Base-by-base conservation (phyloP, 129 eudicot species). In the Flaveria sonorensis region DNA sequence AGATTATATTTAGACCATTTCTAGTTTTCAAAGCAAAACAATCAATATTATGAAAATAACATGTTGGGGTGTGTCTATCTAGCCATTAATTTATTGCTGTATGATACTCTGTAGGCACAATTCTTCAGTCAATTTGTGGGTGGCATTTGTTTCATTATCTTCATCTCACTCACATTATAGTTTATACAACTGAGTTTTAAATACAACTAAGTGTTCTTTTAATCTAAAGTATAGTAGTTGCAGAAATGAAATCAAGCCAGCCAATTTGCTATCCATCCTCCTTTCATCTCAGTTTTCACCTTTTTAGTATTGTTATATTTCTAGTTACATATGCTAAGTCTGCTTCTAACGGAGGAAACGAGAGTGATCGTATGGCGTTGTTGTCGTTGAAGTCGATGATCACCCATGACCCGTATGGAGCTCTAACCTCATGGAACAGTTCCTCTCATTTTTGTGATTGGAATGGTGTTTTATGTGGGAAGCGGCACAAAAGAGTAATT, bases 391-490 rank as follows among this genome's bases (percentile, higher is more conserved):
- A 76, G 64, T 68, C 72, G 10, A 26, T 45, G 56, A 45, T 76
- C 42, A 45, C 63, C 19, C 47, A 30, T 16, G 80, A 76, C n/a
- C 80, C 80, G 1, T 16, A 46, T 10, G 72, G 51, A 23, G 30
- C 47, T 46, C 56, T 64, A 51, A 30, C 23, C 51, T 63, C 72
- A 24, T 76, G 80, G 80, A 76, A 76, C 45, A 19, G 7, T 23
- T 62, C 63, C 64, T 0, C 10, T 11, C 73, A 76, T 47, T 62
- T 76, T 12, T 76, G 80, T 52, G 43, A 62, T n/a, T 76, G 80
- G 80, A 42, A 18, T n/a, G 71, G 71, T 36, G 71, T 66, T 66
- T 10, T 18, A 66, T 66, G 71, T 40, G 71, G 51, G 51, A 66
- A n/a, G 26, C 1, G 2, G 9, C 50, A 36, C 48, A 32, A 9